phyloP scores from a whole-genome alignment of 768 basidiomycete species.

The Pisolithus microcarpus region DNA sequence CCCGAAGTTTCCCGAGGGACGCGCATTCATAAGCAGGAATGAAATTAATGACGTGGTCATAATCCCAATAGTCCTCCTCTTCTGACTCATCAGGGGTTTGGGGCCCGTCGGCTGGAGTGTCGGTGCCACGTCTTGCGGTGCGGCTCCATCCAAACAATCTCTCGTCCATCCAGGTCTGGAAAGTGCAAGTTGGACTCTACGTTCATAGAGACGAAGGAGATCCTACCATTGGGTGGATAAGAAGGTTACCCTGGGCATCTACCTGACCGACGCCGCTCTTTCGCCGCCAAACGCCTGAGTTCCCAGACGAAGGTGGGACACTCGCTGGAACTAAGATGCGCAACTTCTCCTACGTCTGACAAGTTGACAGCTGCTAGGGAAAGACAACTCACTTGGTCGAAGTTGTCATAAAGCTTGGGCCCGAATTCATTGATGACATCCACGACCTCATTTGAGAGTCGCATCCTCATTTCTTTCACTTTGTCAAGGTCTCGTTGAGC shows the following conservation, averaged over 20 bases:
- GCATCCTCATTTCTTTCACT: constrained; percentile 64
- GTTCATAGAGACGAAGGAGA: constrained; percentile 5
- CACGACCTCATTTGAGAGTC: constrained; percentile 78
- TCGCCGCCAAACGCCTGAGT: constrained; percentile 68
- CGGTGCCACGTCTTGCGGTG: constrained; percentile 71
- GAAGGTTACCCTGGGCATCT: constrained; percentile 77
- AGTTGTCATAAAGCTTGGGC: constrained; percentile 80
- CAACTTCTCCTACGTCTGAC: constrained; percentile 37
- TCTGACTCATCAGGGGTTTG: constrained; percentile 73
- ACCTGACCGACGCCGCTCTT: constrained; percentile 77
- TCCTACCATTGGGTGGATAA: constrained; percentile 81
- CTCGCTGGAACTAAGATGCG: constrained; percentile 77
- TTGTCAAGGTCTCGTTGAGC: constrained; percentile 75
- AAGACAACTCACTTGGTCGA: constrained; percentile 54
- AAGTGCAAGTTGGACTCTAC: background rate
- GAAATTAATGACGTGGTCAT: constrained; percentile 78
- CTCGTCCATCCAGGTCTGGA: constrained; percentile 83
- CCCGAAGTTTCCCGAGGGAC: constrained; percentile 40
- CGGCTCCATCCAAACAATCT: constrained; percentile 88
- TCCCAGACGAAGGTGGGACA: constrained; percentile 72
- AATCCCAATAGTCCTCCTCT: constrained; percentile 84
- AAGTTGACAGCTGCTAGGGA: constrained; percentile 1
- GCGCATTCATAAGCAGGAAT: constrained; percentile 48
- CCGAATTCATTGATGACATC: constrained; percentile 87
- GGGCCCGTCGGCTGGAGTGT: constrained; percentile 62